A percentile compares a stretch with the other conserved stretches of the same genome.
These are phyloP conservation scores for Euptelea pleiosperma DNA, from an alignment of 164 flowering plant species.

Conservation along the genomic window DNA sequence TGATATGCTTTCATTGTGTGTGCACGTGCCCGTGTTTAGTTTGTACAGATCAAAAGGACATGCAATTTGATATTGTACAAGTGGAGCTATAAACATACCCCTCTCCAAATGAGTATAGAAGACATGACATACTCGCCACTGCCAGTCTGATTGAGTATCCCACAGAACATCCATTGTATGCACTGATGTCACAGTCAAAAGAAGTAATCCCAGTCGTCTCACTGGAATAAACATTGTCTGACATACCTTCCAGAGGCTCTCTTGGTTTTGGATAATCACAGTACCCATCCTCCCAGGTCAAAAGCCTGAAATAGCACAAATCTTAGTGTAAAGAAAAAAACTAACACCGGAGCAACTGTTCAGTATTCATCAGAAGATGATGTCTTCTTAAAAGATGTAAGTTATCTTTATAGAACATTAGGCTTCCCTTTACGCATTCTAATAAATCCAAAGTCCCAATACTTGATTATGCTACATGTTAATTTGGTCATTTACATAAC, in stretches of 20 bases:
- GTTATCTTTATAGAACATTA: not conserved
- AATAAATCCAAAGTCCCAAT: not conserved
- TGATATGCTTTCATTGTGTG: no score
- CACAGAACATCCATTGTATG: conserved; percentile 16
- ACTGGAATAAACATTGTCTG: conserved; percentile 19
- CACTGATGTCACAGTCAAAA: conserved; percentile 17
- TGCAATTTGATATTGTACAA: not conserved
- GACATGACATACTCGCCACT: conserved; percentile 58
- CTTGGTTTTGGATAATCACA: conserved; percentile 35
- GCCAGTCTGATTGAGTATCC: conserved; percentile 40
- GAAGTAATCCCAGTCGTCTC: conserved; percentile 12
- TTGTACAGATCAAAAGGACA: not conserved
- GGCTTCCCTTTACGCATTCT: not conserved
- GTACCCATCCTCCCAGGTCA: conserved; percentile 78
- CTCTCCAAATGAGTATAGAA: conserved; percentile 53
- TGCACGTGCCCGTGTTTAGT: no score
- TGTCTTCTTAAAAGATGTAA: not conserved
- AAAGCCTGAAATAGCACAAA: conserved; percentile 40
- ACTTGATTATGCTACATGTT: not conserved
- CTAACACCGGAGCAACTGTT: not conserved
- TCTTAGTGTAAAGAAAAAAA: not conserved
- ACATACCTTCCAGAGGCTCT: conserved; percentile 15
- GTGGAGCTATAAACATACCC: conserved; percentile 50
- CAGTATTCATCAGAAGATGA: not conserved
- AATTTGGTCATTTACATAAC: not conserved